Evolutionary conservation across 2,329 filamentous ascomycete genomes (phyloP).

Genomic region (Claviceps fusiformis): DNA sequence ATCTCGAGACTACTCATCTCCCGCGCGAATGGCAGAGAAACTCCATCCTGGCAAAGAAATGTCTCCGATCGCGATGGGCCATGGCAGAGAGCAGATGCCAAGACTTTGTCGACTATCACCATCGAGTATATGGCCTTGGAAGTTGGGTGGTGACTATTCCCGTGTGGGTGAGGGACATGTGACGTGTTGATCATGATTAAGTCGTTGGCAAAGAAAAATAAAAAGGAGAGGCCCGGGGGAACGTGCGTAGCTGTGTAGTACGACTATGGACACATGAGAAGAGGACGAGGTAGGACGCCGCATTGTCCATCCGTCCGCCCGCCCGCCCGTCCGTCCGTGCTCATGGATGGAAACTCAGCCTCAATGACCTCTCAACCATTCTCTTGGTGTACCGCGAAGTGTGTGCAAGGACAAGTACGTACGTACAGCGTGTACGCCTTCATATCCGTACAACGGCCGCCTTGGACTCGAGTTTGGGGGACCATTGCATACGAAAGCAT

Average conservation of each 20-base stretch:
- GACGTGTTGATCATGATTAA: background rate
- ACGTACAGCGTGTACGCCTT: background rate
- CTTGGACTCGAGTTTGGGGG: background rate
- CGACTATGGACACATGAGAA: background rate
- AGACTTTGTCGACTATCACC: background rate
- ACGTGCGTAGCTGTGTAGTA: background rate
- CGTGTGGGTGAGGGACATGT: background rate
- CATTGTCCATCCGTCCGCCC: no score
- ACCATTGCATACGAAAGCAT: no score
- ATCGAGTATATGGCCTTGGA: background rate
- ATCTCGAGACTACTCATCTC: background rate
- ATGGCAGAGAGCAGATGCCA: background rate
- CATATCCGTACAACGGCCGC: background rate
- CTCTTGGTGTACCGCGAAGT: no score
- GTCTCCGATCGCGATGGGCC: background rate
- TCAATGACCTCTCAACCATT: background rate
- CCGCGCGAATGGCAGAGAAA: background rate
- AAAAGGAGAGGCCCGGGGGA: background rate
- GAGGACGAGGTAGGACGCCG: background rate
- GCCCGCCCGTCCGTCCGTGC: background rate
- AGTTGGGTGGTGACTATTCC: background rate
- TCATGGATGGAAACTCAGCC: background rate
- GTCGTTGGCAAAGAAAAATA: background rate
- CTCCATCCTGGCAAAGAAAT: background rate
- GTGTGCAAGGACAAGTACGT: background rate